phyloP scores from a whole-genome alignment of 2,329 filamentous ascomycete genomes.

The Gyromitra esculenta region DNA sequence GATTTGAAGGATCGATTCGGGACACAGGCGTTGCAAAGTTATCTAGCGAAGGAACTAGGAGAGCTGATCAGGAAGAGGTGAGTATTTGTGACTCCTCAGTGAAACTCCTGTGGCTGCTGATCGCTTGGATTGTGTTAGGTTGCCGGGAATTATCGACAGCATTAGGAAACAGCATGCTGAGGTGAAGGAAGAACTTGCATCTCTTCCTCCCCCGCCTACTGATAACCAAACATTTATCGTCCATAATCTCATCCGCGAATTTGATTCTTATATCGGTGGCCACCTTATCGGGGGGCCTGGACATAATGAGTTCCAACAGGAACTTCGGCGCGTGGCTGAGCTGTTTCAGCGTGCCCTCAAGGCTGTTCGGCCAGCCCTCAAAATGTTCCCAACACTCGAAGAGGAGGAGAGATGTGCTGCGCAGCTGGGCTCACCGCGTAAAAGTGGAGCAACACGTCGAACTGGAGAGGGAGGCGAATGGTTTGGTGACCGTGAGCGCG shows the following conservation, averaged over 20 bases:
- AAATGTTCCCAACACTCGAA: conserved; percentile 37
- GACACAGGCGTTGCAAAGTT: conserved; percentile 49
- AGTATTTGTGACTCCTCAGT: not conserved
- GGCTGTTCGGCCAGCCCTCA: conserved; percentile 52
- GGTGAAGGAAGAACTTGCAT: conserved; percentile 53
- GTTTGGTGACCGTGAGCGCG: conserved; percentile 33
- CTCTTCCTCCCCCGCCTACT: conserved; percentile 55
- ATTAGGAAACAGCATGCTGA: conserved; percentile 54
- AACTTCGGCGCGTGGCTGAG: conserved; percentile 52
- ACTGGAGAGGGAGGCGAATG: conserved; percentile 6
- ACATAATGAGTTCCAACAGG: conserved; percentile 56
- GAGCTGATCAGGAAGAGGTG: conserved; percentile 50
- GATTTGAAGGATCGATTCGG: conserved; percentile 56
- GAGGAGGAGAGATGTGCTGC: conserved; percentile 31
- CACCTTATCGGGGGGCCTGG: conserved; percentile 53
- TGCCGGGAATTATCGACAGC: conserved; percentile 54
- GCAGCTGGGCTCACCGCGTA: conserved; percentile 23
- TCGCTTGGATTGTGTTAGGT: conserved; percentile 34
- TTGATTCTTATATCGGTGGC: conserved; percentile 49
- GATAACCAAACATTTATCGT: conserved; percentile 55
- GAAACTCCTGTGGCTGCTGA: not conserved
- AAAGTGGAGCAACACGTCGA: not conserved
- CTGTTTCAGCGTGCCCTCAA: conserved; percentile 50
- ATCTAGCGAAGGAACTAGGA: conserved; percentile 45
- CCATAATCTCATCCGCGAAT: conserved; percentile 52